Conservation (phyloP, 345 rosid species). For the Combretum micranthum region DNA sequence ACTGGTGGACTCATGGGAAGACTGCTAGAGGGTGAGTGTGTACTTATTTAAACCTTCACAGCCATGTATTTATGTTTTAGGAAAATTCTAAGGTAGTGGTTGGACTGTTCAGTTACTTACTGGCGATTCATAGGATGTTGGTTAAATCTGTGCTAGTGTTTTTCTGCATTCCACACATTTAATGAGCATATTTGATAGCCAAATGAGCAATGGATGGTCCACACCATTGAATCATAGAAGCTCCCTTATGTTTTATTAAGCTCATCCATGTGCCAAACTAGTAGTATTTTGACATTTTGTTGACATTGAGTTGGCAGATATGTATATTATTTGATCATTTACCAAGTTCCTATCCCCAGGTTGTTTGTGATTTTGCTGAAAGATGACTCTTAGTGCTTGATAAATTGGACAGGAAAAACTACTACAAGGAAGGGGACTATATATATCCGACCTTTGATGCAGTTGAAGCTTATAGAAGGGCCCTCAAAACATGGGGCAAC, state of each 20-base stretch:
- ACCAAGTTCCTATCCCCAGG: background rate
- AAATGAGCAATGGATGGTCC: no score
- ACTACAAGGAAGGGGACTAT: constrained; percentile 87
- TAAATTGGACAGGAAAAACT: constrained; percentile 47
- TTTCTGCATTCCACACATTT: no score
- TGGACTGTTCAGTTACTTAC: background rate
- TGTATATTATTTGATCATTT: no score
- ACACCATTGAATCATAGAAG: no score
- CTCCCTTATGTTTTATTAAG: no score
- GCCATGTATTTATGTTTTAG: background rate
- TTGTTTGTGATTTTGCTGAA: constrained; percentile 3
- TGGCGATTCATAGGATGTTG: no score
- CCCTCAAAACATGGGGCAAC: constrained; percentile 80
- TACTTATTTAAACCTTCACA: background rate
- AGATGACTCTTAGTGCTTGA: constrained; percentile 19
- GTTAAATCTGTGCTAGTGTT: no score
- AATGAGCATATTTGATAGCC: no score
- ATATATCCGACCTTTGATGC: constrained; percentile 74
- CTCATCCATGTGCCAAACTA: no score
- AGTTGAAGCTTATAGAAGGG: constrained; percentile 75
- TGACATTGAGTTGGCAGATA: no score
- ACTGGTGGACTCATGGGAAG: constrained; percentile 99
- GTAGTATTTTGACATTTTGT: no score
- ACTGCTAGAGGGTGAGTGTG: constrained; percentile 75
- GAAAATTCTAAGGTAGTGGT: background rate